These are phyloP conservation scores for Naematelia aurantialba DNA, from an alignment of 768 basidiomycete genomes.

Conservation along the genomic window DNA sequence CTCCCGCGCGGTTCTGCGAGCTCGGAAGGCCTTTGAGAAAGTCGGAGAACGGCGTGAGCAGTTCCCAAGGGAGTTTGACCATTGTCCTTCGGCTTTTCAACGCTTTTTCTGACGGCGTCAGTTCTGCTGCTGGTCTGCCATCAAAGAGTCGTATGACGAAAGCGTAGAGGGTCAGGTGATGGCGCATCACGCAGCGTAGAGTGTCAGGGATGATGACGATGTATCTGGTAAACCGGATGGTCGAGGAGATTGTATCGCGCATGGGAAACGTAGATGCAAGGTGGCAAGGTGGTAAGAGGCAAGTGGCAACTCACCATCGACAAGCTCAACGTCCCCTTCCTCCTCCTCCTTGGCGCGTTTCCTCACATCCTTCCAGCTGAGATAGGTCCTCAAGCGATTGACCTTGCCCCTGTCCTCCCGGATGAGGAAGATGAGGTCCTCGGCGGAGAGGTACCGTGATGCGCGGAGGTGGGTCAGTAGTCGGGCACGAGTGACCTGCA, in stretches of 20 bases:
- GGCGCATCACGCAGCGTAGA: no score
- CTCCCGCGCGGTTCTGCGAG: constrained; percentile 48
- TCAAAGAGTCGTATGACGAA: no score
- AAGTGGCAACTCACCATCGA: constrained; percentile 1
- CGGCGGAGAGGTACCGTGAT: constrained; percentile 79
- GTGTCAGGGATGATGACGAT: no score
- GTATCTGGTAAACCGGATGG: no score
- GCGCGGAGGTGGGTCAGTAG: constrained; percentile 75
- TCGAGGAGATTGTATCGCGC: no score
- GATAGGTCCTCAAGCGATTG: constrained; percentile 83
- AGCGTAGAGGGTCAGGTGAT: no score
- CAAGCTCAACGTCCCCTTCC: constrained; percentile 62
- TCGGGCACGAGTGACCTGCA: constrained; percentile 79
- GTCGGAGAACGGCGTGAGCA: constrained; percentile 85
- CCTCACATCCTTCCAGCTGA: constrained; percentile 95
- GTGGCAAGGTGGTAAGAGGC: no score
- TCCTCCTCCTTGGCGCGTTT: constrained; percentile 89
- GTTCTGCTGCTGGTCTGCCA: no score
- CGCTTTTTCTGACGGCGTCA: constrained; percentile 36
- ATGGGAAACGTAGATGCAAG: no score
- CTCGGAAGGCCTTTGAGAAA: constrained; percentile 56
- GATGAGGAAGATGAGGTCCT: constrained; percentile 95
- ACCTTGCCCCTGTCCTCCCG: constrained; percentile 91
- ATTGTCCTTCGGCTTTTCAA: constrained; percentile 83
- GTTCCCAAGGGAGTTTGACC: constrained; percentile 94